A percentile compares a stretch with the other conserved stretches of the same genome.
phyloP scores from a whole-genome alignment of 148 eudicot species.

The Rhododendron ferrugineum region DNA sequence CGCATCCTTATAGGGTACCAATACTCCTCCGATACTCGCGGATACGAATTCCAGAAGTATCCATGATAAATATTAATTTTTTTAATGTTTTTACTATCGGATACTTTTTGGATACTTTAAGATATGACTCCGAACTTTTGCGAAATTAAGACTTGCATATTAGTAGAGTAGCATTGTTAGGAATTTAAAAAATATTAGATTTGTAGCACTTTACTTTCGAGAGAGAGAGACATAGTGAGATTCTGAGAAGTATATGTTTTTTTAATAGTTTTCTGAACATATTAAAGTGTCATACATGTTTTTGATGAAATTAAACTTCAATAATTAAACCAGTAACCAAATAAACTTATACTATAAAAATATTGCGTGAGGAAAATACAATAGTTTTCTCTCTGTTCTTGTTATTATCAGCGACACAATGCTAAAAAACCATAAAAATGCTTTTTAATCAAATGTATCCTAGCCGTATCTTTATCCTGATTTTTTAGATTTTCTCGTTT shows the following conservation, averaged over 20 bases:
- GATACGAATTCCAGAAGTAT: not conserved
- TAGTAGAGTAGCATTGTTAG: not conserved
- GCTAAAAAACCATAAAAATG: not conserved
- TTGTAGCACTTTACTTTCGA: too few species aligned
- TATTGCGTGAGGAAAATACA: not conserved
- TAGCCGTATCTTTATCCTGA: not conserved
- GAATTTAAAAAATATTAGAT: not conserved
- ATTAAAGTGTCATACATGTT: not conserved
- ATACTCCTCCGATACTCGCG: not conserved
- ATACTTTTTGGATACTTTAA: not conserved
- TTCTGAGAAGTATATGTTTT: not conserved
- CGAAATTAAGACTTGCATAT: not conserved
- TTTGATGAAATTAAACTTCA: too few species aligned
- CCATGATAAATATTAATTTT: too few species aligned
- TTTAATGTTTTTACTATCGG: not conserved
- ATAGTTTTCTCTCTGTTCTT: not conserved
- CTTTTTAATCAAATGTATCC: not conserved
- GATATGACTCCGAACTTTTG: not conserved
- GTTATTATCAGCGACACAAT: not conserved
- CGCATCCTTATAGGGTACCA: not conserved
- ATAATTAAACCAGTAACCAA: too few species aligned
- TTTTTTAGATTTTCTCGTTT: not conserved
- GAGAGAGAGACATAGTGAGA: not conserved
- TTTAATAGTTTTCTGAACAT: not conserved
- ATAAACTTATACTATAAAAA: too few species aligned